These are phyloP conservation scores for Pseudoneurospora amorphoporcata DNA, from an alignment of 495 filamentous ascomycete species.

Conservation along the genomic window DNA sequence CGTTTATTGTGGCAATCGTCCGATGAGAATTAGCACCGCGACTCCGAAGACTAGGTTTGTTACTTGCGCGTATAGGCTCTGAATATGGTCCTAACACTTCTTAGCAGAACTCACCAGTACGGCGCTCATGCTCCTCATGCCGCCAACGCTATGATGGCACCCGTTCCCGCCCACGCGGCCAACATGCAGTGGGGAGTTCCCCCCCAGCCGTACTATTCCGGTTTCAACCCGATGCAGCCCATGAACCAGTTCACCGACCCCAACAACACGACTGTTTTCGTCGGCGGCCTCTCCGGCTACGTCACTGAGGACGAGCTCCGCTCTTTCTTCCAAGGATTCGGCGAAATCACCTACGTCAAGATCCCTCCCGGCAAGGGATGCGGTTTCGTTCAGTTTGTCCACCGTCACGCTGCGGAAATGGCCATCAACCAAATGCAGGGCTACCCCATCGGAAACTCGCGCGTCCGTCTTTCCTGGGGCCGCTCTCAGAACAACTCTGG, in stretches of 20 bases:
- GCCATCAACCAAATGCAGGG: slow-evolving; percentile 99
- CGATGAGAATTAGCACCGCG: slow-evolving; percentile 97
- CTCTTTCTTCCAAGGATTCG: slow-evolving; percentile 99
- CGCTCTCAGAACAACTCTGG: slow-evolving; percentile 99
- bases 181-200: slow-evolving; percentile 30
- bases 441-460: slow-evolving; percentile 97
- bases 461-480: slow-evolving; percentile 94
- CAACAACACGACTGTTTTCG: slow-evolving; percentile 99
- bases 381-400: slow-evolving; percentile 98
- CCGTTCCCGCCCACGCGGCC: slow-evolving; percentile 25
- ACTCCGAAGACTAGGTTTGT: slow-evolving; percentile 73
- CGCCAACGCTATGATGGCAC: slow-evolving; percentile 27
- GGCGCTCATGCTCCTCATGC: slow-evolving; percentile 19
- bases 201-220: slow-evolving; percentile 21
- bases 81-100: slow-evolving; percentile 4
- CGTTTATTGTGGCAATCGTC: slow-evolving; percentile 96
- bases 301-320: slow-evolving; percentile 98
- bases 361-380: slow-evolving; percentile 99
- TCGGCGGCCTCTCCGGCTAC: slow-evolving; percentile 94
- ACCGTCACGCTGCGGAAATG: slow-evolving; percentile 98
- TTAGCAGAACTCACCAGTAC: slow-evolving; percentile 27
- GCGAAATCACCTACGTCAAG: slow-evolving; percentile 99
- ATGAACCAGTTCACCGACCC: slow-evolving; percentile 99
- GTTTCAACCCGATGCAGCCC: slow-evolving; percentile 54
- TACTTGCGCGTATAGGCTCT: background rate